phyloP scores from a whole-genome alignment of 805 yeast species.

The Wickerhamiella kurtzmanii region DNA sequence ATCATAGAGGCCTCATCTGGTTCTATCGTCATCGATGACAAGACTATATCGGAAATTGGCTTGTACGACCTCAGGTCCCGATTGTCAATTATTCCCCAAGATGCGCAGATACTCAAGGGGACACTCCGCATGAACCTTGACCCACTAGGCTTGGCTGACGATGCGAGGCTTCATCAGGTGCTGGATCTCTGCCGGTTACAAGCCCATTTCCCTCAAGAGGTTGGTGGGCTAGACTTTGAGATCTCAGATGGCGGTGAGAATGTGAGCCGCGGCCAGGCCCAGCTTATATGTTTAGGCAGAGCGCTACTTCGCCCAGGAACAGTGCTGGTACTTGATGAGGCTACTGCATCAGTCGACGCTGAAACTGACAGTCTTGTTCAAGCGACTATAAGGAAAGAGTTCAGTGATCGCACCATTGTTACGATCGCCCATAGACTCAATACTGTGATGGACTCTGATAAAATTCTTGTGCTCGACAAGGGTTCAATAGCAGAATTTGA shows the following conservation, averaged over 20 bases:
- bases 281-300: slow-evolving; percentile 66
- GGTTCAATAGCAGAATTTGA: slow-evolving; percentile 67
- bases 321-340: slow-evolving; percentile 67
- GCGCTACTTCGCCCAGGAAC: slow-evolving; percentile 57
- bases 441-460: slow-evolving; percentile 68
- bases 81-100: slow-evolving; percentile 83
- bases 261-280: slow-evolving; percentile 72
- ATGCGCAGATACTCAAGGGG: slow-evolving; percentile 84
- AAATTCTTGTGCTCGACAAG: slow-evolving; percentile 52
- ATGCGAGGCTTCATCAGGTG: slow-evolving; percentile 66
- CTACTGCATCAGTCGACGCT: slow-evolving; percentile 67
- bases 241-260: slow-evolving; percentile 63
- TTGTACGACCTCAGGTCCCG: slow-evolving; percentile 62
- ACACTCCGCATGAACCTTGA: slow-evolving; percentile 74
- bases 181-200: slow-evolving; percentile 68
- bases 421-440: slow-evolving; percentile 79
- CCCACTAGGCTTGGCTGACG: slow-evolving; percentile 54
- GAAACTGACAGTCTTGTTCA: slow-evolving; percentile 67
- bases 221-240: slow-evolving; percentile 36
- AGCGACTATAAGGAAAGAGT: slow-evolving; percentile 55
- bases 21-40: slow-evolving; percentile 53
- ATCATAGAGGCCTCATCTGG: slow-evolving; percentile 74
- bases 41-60: slow-evolving; percentile 58
- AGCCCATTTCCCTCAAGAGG: slow-evolving; percentile 43
- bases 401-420: slow-evolving; percentile 55